These are phyloP conservation scores for Penicillium flavigenum DNA, from an alignment of 495 filamentous ascomycete species.

Conservation along the genomic window DNA sequence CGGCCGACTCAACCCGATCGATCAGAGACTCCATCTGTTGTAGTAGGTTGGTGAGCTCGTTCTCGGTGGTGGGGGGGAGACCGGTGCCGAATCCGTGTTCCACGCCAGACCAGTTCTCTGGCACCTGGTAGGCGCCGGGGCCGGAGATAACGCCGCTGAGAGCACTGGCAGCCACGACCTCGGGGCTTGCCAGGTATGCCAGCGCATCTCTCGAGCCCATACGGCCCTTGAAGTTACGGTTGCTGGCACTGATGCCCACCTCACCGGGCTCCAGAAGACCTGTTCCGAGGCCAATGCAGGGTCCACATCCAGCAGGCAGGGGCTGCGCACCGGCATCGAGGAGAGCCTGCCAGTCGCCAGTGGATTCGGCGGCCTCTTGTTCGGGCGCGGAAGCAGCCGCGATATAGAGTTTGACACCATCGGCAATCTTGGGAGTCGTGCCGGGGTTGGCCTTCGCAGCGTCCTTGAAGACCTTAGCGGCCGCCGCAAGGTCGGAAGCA, in stretches of 20 bases:
- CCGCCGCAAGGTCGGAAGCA: slow-evolving; percentile 76
- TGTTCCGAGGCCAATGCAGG: slow-evolving; percentile 84
- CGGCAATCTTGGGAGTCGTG: slow-evolving; percentile 69
- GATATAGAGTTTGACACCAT: slow-evolving; percentile 84
- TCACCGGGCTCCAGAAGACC: slow-evolving; percentile 83
- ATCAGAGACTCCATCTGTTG: slow-evolving; percentile 57
- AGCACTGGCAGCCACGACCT: slow-evolving; percentile 89
- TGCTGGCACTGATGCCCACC: slow-evolving; percentile 84
- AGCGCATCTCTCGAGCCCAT: slow-evolving; percentile 84
- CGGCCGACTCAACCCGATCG: slow-evolving; percentile 18
- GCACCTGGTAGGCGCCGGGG: slow-evolving; percentile 76
- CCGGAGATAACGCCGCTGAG: slow-evolving; percentile 74
- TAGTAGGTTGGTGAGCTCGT: slow-evolving; percentile 69
- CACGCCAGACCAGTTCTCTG: slow-evolving; percentile 64
- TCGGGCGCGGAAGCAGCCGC: slow-evolving; percentile 82
- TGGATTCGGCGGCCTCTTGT: slow-evolving; percentile 73
- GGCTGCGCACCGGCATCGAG: slow-evolving; percentile 75
- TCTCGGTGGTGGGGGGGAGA: slow-evolving; percentile 58
- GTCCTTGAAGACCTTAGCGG: slow-evolving; percentile 83
- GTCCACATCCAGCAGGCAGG: slow-evolving; percentile 78
- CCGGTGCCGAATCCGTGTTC: slow-evolving; percentile 71
- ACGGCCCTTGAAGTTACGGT: slow-evolving; percentile 91
- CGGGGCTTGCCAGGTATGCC: slow-evolving; percentile 86
- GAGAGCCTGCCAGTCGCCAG: slow-evolving; percentile 85
- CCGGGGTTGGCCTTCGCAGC: slow-evolving; percentile 58